phyloP scores from a whole-genome alignment of 495 filamentous ascomycete species.

The Lindgomyces ingoldianus region DNA sequence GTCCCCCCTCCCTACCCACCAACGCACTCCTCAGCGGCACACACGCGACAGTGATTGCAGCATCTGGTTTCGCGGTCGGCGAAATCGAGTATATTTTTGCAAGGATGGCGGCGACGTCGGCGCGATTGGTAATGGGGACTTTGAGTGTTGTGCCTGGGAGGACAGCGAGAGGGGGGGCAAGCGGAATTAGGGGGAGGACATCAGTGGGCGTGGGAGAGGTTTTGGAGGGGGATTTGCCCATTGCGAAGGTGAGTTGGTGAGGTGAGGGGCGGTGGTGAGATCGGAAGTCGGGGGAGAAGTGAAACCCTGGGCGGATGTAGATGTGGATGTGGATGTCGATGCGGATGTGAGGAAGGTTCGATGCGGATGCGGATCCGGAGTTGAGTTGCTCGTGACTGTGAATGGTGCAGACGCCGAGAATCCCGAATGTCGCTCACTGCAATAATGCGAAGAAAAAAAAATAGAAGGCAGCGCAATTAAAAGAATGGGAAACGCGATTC shows the following conservation, averaged over 20 bases:
- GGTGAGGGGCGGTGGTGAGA: not conserved
- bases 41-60: slow-evolving; percentile 73
- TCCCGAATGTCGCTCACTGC: too few relatives aligned
- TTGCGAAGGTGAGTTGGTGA: slow-evolving; percentile 2
- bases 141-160: slow-evolving; percentile 78
- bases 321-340: not conserved
- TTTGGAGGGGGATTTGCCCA: slow-evolving; percentile 34
- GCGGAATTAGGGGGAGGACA: slow-evolving; percentile 72
- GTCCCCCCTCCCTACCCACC: slow-evolving; percentile 68
- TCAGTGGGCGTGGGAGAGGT: slow-evolving; percentile 38
- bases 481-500: too few relatives aligned
- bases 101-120: slow-evolving; percentile 80
- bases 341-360: not conserved
- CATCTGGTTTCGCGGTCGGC: slow-evolving; percentile 63
- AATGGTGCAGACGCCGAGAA: not conserved
- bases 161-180: slow-evolving; percentile 72
- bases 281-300: not conserved
- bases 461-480: too few relatives aligned
- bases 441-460: too few relatives aligned
- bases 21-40: slow-evolving; percentile 74
- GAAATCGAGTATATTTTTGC: slow-evolving; percentile 71
- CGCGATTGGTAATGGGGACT: slow-evolving; percentile 72
- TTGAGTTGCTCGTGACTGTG: not conserved
- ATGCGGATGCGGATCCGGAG: slow-evolving; percentile 3
- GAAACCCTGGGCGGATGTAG: not conserved